phyloP scores from a whole-genome alignment of 2,329 filamentous ascomycete genomes.

The Apiospora pterosperma region DNA sequence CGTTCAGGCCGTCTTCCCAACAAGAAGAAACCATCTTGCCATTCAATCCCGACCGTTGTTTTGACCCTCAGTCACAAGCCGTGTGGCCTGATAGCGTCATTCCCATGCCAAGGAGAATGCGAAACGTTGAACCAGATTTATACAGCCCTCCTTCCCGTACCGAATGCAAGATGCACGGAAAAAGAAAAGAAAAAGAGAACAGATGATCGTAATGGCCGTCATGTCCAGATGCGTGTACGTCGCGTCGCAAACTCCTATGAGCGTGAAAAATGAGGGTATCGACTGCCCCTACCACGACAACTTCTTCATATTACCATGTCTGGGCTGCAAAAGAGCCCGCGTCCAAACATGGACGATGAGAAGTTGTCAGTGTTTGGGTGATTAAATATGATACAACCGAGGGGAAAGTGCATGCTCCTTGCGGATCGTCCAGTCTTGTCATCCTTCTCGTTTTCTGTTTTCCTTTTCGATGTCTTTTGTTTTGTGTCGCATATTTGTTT shows the following conservation, averaged over 20 bases:
- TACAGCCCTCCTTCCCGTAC: not conserved
- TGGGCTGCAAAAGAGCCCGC: not conserved
- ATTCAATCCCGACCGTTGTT: not conserved
- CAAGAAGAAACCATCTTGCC: not conserved
- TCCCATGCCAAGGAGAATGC: not conserved
- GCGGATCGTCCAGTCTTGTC: not conserved
- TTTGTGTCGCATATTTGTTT: not conserved
- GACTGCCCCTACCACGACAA: not conserved
- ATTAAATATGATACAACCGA: conserved; percentile 1
- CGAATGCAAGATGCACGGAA: not conserved
- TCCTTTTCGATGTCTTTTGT: not conserved
- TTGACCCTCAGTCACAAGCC: not conserved
- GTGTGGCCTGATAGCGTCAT: not conserved
- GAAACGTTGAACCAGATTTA: not conserved
- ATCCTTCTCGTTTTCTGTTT: not conserved
- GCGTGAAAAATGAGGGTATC: not conserved
- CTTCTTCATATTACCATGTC: not conserved
- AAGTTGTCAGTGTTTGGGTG: not conserved
- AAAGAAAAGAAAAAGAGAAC: not conserved
- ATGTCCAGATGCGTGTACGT: not conserved
- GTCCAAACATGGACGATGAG: not conserved
- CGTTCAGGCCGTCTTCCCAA: not conserved
- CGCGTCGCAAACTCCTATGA: not conserved
- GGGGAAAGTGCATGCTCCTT: conserved; percentile 1
- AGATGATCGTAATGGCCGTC: not conserved